phyloP scores from a whole-genome alignment of 106 monocot genomes.

The Phalaenopsis equestris region DNA sequence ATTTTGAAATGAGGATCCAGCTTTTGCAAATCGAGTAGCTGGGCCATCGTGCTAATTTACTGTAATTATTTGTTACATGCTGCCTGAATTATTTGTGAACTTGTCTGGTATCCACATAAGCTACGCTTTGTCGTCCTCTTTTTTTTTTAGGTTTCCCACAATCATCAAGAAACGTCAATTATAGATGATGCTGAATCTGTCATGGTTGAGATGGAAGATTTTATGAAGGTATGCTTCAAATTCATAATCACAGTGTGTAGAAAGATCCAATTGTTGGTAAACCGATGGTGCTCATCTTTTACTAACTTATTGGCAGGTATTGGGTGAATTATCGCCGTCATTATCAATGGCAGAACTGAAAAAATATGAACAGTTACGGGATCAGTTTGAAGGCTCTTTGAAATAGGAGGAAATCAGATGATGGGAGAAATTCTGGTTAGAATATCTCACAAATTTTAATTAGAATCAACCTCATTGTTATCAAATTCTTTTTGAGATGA shows the following conservation, averaged over 20 bases:
- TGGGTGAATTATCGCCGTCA: slow-evolving; percentile 77
- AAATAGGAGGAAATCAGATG: slow-evolving; percentile 16
- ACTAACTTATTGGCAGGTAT: slow-evolving; percentile 33
- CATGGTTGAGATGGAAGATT: slow-evolving; percentile 72
- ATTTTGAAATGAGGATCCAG: too few relatives aligned
- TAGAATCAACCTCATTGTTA: too few relatives aligned
- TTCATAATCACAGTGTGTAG: background rate
- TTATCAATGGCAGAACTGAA: slow-evolving; percentile 61
- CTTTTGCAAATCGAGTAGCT: too few relatives aligned
- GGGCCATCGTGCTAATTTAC: too few relatives aligned
- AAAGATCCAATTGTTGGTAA: background rate
- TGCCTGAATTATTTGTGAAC: too few relatives aligned
- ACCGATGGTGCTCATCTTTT: background rate
- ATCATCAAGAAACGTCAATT: slow-evolving; percentile 15
- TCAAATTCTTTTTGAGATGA: too few relatives aligned
- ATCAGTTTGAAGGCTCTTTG: slow-evolving; percentile 65
- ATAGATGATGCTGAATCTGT: slow-evolving; percentile 41
- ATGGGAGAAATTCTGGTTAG: too few relatives aligned
- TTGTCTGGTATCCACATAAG: too few relatives aligned
- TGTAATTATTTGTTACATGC: too few relatives aligned
- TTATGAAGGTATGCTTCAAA: slow-evolving; percentile 49
- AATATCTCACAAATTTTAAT: too few relatives aligned
- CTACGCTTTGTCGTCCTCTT: background rate
- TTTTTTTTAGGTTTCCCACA: slow-evolving; percentile 34
- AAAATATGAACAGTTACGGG: slow-evolving; percentile 61